These are phyloP conservation scores for Yamadazyma sp. DNA, from an alignment of 1,139 yeast species.

Conservation along the genomic window DNA sequence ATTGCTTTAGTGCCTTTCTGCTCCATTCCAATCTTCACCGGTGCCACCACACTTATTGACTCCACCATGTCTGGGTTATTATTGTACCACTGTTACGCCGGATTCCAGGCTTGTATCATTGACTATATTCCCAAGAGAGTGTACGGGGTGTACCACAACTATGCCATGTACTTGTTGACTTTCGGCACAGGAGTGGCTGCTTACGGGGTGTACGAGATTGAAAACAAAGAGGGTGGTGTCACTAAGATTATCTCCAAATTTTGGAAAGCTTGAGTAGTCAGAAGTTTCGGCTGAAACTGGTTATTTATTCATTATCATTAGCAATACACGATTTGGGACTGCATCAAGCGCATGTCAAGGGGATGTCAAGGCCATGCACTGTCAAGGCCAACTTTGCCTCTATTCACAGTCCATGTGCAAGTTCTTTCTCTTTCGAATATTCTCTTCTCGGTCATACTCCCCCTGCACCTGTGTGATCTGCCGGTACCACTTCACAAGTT, in stretches of 20 bases:
- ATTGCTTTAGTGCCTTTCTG: conserved; percentile 73
- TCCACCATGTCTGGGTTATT: conserved; percentile 62
- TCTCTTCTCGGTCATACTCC: conserved; percentile 7
- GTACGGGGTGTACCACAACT: conserved; percentile 68
- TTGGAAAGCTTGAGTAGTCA: conserved; percentile 41
- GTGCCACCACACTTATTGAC: conserved; percentile 72
- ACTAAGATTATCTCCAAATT: conserved; percentile 34
- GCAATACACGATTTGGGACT: neutral
- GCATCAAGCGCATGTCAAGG: too few species aligned
- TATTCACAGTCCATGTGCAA: neutral
- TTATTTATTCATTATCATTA: conserved; percentile 10
- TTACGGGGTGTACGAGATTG: conserved; percentile 81
- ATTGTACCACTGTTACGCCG: conserved; percentile 75
- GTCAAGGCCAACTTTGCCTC: too few species aligned
- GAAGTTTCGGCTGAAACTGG: neutral
- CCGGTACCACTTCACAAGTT: conserved; percentile 3
- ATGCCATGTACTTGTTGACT: conserved; percentile 63
- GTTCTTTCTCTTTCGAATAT: conserved; percentile 3
- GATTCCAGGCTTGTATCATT: conserved; percentile 81
- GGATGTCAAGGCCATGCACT: too few species aligned
- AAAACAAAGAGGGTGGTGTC: conserved; percentile 57
- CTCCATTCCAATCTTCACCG: conserved; percentile 68
- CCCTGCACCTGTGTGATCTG: conserved; percentile 6
- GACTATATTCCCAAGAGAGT: conserved; percentile 88
- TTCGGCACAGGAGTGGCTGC: conserved; percentile 71